A percentile compares a stretch with the other conserved stretches of the same genome.
Conservation (phyloP, 2,329 filamentous ascomycete genomes). For the Alternaria rosae region DNA sequence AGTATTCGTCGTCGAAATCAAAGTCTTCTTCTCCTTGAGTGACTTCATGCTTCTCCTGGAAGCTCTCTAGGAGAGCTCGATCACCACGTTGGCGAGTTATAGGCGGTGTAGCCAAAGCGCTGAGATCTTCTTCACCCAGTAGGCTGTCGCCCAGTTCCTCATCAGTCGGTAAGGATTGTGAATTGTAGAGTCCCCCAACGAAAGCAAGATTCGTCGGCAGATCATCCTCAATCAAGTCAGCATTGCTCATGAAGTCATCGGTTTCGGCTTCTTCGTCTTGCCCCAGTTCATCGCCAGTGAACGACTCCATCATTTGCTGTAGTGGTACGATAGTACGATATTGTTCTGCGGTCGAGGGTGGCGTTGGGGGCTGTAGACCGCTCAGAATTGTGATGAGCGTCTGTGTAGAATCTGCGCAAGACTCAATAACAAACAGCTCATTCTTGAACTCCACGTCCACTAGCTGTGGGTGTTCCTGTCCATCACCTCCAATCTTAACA, state of each 20-base stretch:
- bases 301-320: slow-evolving; percentile 86
- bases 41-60: slow-evolving; percentile 62
- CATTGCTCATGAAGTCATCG: slow-evolving; percentile 49
- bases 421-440: slow-evolving; percentile 88
- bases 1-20: slow-evolving; percentile 79
- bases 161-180: slow-evolving; percentile 49
- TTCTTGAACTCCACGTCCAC: slow-evolving; percentile 84
- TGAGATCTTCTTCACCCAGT: slow-evolving; percentile 51
- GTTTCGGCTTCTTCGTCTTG: slow-evolving; percentile 64
- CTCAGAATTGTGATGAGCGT: slow-evolving; percentile 83
- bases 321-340: slow-evolving; percentile 88
- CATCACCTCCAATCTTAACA: slow-evolving; percentile 66
- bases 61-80: slow-evolving; percentile 56
- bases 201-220: slow-evolving; percentile 53
- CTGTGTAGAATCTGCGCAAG: slow-evolving; percentile 95
- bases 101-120: slow-evolving; percentile 44
- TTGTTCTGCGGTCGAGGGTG: slow-evolving; percentile 81
- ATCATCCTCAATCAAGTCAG: slow-evolving; percentile 51
- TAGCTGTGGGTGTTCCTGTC: slow-evolving; percentile 67
- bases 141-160: slow-evolving; percentile 54
- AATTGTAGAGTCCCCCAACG: slow-evolving; percentile 64
- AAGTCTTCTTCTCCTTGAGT: slow-evolving; percentile 68
- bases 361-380: slow-evolving; percentile 81
- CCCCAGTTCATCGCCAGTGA: slow-evolving; percentile 84
- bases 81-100: slow-evolving; percentile 43